Base-by-base conservation (phyloP, 2,329 filamentous ascomycete species). In the Grosmannia clavigera region DNA sequence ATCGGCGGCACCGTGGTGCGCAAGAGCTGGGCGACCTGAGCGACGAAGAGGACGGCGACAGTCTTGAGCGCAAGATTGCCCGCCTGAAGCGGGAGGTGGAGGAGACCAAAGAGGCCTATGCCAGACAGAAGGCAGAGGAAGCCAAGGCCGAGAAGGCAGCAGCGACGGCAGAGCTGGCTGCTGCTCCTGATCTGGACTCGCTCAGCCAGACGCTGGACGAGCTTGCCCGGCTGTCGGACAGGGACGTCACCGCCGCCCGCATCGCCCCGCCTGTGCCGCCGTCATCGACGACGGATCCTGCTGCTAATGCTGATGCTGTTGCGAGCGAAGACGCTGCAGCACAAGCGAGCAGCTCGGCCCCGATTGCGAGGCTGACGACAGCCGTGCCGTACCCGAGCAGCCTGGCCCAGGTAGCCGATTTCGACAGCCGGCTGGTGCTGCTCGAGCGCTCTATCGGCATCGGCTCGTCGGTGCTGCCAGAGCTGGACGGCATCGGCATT, bases 391-490 rank as follows among this genome's bases (percentile, higher is more conserved):
- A 63, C 64, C 51, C 78, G 50, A 86, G 90, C 67, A 83, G 86
- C 31, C 78, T 96, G 43, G 83, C 85, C 40, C 88, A 91, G 71
- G 87, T 90, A 7, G 89, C 92, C 29, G 88, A 94, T 64, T 96
- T 99, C 67, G 92, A 97, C 69, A 81, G 83, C 35, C 84, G 94
- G 5, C 81, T 99, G 25, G 76, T 86, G 3, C 76, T 87, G 35
- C 77, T 99, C 55, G 94, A 99, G 75, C 84, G 84, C 65, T 82
- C 85, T 1, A 81, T 99, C 33, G 94, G 94, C 11, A 81, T 96
- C 56, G 87, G 84, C 50, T 84, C 85, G 27, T 83, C 85, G 0
- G 80, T 83, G 12, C 22, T 88, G 64, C 81, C 86, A 0, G 84
- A 85, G 65, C 73, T 81, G 38, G 83, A 79, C 64, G 72, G 79